Evolutionary conservation across 345 rosid species (phyloP), one percentile per base, ranked within the genome.

Genomic region (Theobroma cacao): DNA sequence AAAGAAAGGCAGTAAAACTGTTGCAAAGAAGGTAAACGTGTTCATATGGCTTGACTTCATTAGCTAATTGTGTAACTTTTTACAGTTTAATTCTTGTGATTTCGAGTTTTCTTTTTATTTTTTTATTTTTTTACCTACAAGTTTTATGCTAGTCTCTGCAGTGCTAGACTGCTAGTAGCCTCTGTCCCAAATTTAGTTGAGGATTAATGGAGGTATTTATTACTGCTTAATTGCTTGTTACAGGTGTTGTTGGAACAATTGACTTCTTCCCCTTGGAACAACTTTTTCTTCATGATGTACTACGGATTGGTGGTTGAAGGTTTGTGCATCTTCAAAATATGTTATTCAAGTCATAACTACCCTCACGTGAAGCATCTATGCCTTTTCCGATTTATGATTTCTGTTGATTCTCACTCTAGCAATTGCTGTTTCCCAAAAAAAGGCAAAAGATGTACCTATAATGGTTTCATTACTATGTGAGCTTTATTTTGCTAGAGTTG

Each of bases 251-350:
- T 95, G 88, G 98, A 95, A 53, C 98, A 95, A 83, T 68, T 91
- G 59, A 92, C 93, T 52, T 66, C 85, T 41, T 93, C 98, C 72
- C 98, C 98, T 17, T 95, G 98, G 97, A 93, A 93, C 84, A 95
- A 95, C 86, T 80, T 91, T 80, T 64, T 91, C 63, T 95, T 95
- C 82, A 92, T 95, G 97, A 83, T 88, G 86, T 95, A 92, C 85
- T 91, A 89, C 80, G 98, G 98, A 79, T 87, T 93, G 84, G 92
- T 95, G 34, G 86, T 95, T 62, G 98, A 95, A 90, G 98, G 97
- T 91, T 82, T 28, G 89, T 53, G 1, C 40, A 7, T 47, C 60
- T 71, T 17, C 34, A 68, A 26, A 28, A 60, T 30, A 60, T 60
- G 36, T 60, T 30, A 6, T 59, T 56, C 14, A 56, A 56, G 17